Evolutionary conservation across 306 rosid genomes (phyloP).

Genomic region (Pyrus communis): DNA sequence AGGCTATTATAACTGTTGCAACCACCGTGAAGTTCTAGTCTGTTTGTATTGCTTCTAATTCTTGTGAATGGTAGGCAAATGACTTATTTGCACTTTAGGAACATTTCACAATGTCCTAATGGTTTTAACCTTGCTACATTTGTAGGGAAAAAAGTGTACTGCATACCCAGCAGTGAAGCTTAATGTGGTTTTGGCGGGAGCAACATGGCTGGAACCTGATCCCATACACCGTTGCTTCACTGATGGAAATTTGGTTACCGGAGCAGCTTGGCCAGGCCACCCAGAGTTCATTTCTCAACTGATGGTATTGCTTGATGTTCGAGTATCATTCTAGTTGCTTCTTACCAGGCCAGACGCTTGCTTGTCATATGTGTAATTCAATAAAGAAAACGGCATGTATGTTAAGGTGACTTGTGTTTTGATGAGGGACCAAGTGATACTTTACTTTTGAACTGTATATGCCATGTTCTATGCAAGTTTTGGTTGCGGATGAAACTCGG

Average conservation of each 20-base stretch:
- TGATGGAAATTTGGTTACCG: slow-evolving; percentile 70
- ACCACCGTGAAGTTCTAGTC: too few species aligned
- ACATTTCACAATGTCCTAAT: too few species aligned
- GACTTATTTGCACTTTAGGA: neutral
- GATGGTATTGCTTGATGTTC: slow-evolving; percentile 56
- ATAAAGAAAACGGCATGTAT: too few species aligned
- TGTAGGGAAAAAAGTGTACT: slow-evolving; percentile 78
- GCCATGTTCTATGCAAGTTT: too few species aligned
- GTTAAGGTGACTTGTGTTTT: too few species aligned
- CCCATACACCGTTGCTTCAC: slow-evolving; percentile 75
- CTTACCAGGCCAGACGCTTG: neutral
- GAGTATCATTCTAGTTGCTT: slow-evolving; percentile 42
- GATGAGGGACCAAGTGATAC: too few species aligned
- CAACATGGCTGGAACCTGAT: slow-evolving; percentile 72
- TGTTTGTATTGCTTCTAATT: too few species aligned
- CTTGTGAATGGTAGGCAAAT: too few species aligned
- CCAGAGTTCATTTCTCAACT: slow-evolving; percentile 73
- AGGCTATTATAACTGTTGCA: too few species aligned
- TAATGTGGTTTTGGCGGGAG: slow-evolving; percentile 55
- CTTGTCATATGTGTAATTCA: too few species aligned
- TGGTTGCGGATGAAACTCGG: too few species aligned
- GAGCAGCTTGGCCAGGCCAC: slow-evolving; percentile 80
- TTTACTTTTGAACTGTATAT: too few species aligned
- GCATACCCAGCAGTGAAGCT: slow-evolving; percentile 78
- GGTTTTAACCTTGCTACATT: neutral